Conservation (phyloP, 2,329 filamentous ascomycete species). For the Fusarium sp. region DNA sequence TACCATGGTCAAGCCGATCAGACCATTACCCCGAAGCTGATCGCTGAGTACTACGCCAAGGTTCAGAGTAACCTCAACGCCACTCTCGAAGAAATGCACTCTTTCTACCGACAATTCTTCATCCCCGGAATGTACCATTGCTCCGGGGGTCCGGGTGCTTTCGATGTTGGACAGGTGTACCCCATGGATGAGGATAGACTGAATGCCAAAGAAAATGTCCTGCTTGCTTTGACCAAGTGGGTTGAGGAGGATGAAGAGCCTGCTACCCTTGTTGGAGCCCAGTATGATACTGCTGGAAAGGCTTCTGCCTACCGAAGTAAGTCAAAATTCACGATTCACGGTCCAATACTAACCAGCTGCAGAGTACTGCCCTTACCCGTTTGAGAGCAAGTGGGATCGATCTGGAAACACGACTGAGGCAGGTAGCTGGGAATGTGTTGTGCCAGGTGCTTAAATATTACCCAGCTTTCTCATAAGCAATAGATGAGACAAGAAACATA, state of each 20-base stretch:
- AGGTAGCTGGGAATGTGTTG: background rate
- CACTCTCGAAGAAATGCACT: background rate
- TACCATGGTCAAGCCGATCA: slow-evolving; percentile 16
- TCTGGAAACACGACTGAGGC: background rate
- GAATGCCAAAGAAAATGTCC: background rate
- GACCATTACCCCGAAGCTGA: slow-evolving; percentile 6
- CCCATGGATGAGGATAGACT: slow-evolving; percentile 2
- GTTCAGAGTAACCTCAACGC: slow-evolving; percentile 5
- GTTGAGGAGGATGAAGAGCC: slow-evolving; percentile 3
- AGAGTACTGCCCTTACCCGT: slow-evolving; percentile 19
- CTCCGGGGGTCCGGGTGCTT: background rate
- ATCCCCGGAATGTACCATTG: slow-evolving; percentile 23
- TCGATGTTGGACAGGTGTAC: slow-evolving; percentile 8
- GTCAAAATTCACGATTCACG: fast-evolving
- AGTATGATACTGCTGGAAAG: background rate
- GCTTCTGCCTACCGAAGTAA: background rate
- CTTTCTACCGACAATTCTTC: slow-evolving; percentile 9
- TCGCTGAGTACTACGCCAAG: slow-evolving; percentile 10
- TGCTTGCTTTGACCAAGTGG: slow-evolving; percentile 8
- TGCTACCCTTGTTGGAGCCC: background rate
- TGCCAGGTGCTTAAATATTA: background rate
- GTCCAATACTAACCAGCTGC: background rate
- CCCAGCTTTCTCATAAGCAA: background rate
- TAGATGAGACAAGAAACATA: background rate
- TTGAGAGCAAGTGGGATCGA: slow-evolving; percentile 13